These are phyloP conservation scores for Byssothecium circinans DNA, from an alignment of 2,329 filamentous ascomycete species.

Conservation along the genomic window DNA sequence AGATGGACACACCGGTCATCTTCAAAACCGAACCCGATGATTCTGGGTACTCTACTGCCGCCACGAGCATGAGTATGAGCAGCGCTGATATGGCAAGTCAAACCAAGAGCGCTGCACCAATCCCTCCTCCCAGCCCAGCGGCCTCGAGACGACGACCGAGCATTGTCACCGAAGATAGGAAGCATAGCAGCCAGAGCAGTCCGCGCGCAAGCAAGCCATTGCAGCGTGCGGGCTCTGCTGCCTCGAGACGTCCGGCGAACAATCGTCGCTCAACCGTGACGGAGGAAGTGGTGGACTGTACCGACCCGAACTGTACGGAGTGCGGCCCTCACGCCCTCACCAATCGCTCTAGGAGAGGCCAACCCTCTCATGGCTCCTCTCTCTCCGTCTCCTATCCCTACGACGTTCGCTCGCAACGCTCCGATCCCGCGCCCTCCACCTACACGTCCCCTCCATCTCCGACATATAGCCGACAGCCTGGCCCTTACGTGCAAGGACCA, in stretches of 20 bases:
- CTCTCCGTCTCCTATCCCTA: constrained; percentile 32
- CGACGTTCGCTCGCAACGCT: constrained; percentile 34
- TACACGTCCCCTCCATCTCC: constrained; percentile 31
- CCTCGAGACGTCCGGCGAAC: constrained; percentile 19
- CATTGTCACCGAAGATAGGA: constrained; percentile 18
- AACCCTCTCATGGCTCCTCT: constrained; percentile 29
- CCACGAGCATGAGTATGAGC: constrained; percentile 49
- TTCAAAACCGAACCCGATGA: constrained; percentile 61
- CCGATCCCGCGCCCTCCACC: constrained; percentile 29
- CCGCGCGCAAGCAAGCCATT: constrained; percentile 23
- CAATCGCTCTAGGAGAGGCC: constrained; percentile 16
- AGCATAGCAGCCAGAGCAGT: constrained; percentile 23
- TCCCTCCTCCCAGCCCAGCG: constrained; percentile 18
- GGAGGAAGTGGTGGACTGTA: constrained; percentile 31
- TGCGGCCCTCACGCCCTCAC: constrained; percentile 24
- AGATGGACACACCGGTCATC: constrained; percentile 36
- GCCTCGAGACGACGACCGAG: constrained; percentile 18
- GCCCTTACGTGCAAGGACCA: constrained; percentile 26
- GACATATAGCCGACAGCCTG: constrained; percentile 24
- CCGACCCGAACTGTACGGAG: constrained; percentile 35
- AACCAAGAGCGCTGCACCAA: constrained; percentile 19
- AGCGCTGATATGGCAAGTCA: constrained; percentile 56
- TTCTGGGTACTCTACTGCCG: constrained; percentile 63
- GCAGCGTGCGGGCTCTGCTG: constrained; percentile 25
- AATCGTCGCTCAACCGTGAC: constrained; percentile 14